Evolutionary conservation across 177 flowering plant genomes (phyloP), one percentile per base, ranked within the genome.

Genomic region (Vitis hybrid): DNA sequence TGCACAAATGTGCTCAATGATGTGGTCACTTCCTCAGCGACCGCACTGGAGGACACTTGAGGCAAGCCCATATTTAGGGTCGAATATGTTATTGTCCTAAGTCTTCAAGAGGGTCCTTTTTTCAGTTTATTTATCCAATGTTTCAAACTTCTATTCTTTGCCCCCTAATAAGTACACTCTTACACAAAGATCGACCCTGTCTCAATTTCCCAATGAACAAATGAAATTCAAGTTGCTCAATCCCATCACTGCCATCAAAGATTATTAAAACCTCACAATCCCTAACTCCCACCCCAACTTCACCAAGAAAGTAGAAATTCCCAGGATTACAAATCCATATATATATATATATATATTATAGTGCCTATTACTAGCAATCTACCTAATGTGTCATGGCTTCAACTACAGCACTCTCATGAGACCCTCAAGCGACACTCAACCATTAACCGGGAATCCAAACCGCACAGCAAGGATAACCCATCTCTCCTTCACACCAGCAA

Each of bases 51-150:
- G 56, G 88, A 75, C 30, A 85, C 86, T 70, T 88, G 92, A 72
- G 93, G 93, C 83, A 91, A 82, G 21, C 97, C 94, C 97, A 91
- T 91, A 27, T 62, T 56, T 19, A 16, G 56, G 18, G 30, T 64
- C 59, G 14, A 65, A 58, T 27, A 14, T 52, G 32, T 11, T 50
- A 4, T 67, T 52, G 50, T 50, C 15, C 49, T 10, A 58, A 71
- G 21, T 24, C 18, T 71, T 16, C 56, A 40, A 56, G 15, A 64
- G 10, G 16, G 24, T 19, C 35, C 60, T 24, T 52, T 32, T 18
- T 12, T 50, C 8, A 6, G 16, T 54, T 14, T 11, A 52, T 40
- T 72, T 72, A 55, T 15, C 52, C n/a, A 15, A 51, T 5, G 52
- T 10, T 13, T 6, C 52, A 35, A 15, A 54, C 61, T 35, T 66